Conservation (phyloP, 1,284 basidiomycete genomes). For the Trametes pubescens region DNA sequence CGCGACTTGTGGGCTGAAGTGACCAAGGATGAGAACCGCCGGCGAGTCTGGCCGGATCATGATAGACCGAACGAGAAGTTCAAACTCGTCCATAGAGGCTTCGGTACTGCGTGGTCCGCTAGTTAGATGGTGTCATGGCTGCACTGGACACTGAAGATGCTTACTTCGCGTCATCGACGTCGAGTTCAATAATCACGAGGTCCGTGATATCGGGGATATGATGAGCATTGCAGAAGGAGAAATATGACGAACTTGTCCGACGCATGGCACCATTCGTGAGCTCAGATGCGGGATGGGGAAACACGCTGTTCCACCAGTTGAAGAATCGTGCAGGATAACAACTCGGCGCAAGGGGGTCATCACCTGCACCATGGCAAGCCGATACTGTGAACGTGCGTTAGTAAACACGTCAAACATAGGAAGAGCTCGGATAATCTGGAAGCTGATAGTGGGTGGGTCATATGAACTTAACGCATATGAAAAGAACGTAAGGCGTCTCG, state of each 20-base stretch:
- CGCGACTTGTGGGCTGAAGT: conserved; percentile 89
- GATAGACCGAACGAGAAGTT: conserved; percentile 89
- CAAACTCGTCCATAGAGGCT: conserved; percentile 83
- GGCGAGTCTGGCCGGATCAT: conserved; percentile 89
- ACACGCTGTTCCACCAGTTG: conserved; percentile 94
- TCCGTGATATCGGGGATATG: conserved; percentile 93
- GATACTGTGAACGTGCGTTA: conserved; percentile 65
- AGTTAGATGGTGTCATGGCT: conserved; percentile 14
- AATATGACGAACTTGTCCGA: conserved; percentile 90
- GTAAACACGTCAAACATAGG: not conserved
- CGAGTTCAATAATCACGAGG: conserved; percentile 93
- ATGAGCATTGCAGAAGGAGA: conserved; percentile 89
- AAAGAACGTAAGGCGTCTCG: conserved; percentile 20
- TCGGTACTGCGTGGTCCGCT: conserved; percentile 58
- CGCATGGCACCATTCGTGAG: conserved; percentile 95
- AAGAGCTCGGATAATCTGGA: not conserved
- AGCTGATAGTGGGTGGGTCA: conserved; percentile 11
- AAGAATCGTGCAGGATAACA: conserved; percentile 95
- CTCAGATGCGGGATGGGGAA: conserved; percentile 94
- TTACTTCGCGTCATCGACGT: conserved; percentile 86
- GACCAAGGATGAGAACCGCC: conserved; percentile 89
- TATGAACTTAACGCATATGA: conserved; percentile 9
- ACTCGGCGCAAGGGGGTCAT: conserved; percentile 84
- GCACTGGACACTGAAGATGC: conserved; percentile 42
- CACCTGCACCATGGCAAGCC: conserved; percentile 92